phyloP scores from a whole-genome alignment of 2,329 filamentous ascomycete genomes.

The Thielaviopsis populi region DNA sequence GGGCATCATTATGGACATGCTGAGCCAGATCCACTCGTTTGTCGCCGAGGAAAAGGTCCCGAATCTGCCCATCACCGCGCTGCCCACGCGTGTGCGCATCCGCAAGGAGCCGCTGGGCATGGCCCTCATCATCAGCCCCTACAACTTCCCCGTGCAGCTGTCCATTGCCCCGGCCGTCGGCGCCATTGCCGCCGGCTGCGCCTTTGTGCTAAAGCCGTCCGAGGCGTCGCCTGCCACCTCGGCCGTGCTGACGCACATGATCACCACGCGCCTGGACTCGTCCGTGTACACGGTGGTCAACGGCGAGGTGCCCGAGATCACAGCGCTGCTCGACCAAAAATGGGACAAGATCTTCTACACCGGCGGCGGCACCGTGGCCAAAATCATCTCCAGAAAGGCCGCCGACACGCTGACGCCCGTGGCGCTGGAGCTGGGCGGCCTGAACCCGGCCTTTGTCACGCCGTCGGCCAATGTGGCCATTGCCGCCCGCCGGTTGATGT shows the following conservation, averaged over 20 bases:
- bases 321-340: slow-evolving; percentile 67
- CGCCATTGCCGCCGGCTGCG: slow-evolving; percentile 84
- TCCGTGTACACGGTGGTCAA: slow-evolving; percentile 65
- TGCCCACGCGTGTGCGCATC: slow-evolving; percentile 58
- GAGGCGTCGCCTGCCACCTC: slow-evolving; percentile 66
- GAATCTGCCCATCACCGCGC: slow-evolving; percentile 36
- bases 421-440: slow-evolving; percentile 75
- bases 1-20: slow-evolving; percentile 66
- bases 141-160: slow-evolving; percentile 85
- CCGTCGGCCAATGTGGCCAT: slow-evolving; percentile 65
- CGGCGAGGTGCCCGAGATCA: slow-evolving; percentile 66
- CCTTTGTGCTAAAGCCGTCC: slow-evolving; percentile 78
- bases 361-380: slow-evolving; percentile 61
- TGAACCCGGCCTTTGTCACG: slow-evolving; percentile 84
- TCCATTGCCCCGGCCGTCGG: slow-evolving; percentile 66
- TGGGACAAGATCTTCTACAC: slow-evolving; percentile 99
- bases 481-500: slow-evolving; percentile 70
- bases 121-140: slow-evolving; percentile 76
- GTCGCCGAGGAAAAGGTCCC: slow-evolving; percentile 62
- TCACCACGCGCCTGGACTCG: slow-evolving; percentile 62
- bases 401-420: slow-evolving; percentile 80
- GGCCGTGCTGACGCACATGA: slow-evolving; percentile 62
- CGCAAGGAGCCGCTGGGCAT: slow-evolving; percentile 77
- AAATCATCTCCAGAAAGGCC: slow-evolving; percentile 78
- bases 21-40: slow-evolving; percentile 67